Conservation (phyloP, 2,329 filamentous ascomycete genomes). For the Curvularia eragrostidis region DNA sequence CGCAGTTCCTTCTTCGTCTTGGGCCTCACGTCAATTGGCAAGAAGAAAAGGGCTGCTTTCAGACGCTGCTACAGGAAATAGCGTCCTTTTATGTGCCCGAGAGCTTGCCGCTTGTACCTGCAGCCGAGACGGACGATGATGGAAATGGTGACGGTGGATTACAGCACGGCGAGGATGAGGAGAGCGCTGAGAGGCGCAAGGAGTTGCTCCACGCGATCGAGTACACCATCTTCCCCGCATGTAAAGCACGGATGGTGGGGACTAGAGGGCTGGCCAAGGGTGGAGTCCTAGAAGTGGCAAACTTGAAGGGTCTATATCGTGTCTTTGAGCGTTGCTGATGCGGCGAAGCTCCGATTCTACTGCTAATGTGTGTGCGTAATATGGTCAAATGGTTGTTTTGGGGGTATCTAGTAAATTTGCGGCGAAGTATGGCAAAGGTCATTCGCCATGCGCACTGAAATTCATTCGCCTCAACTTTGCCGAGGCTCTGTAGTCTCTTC, state of each 20-base stretch:
- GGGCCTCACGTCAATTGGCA: slow-evolving; percentile 89
- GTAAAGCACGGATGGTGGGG: slow-evolving; percentile 81
- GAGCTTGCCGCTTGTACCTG: slow-evolving; percentile 66
- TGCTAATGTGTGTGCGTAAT: neutral
- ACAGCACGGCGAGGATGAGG: slow-evolving; percentile 46
- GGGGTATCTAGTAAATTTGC: slow-evolving; percentile 14
- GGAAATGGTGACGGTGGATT: slow-evolving; percentile 24
- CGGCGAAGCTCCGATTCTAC: neutral
- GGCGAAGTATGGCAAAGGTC: neutral
- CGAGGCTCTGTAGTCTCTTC: slow-evolving; percentile 14
- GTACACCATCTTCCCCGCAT: slow-evolving; percentile 86
- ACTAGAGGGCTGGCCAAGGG: slow-evolving; percentile 78
- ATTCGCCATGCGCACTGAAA: neutral
- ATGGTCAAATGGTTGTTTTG: neutral
- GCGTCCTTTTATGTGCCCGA: slow-evolving; percentile 92
- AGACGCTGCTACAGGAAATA: slow-evolving; percentile 82
- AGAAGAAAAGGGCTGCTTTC: slow-evolving; percentile 84
- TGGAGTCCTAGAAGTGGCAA: slow-evolving; percentile 80
- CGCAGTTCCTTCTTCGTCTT: slow-evolving; percentile 83
- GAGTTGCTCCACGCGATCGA: slow-evolving; percentile 81
- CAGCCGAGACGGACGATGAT: slow-evolving; percentile 52
- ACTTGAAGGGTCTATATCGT: slow-evolving; percentile 88
- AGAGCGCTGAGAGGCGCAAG: slow-evolving; percentile 61
- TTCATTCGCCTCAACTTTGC: slow-evolving; percentile 14
- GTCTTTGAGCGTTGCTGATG: slow-evolving; percentile 89